Percentiles rank a stretch among this genome's conserved stretches.
phyloP scores from a whole-genome alignment of 2,329 filamentous ascomycete species.

The Cytospora piceicola region DNA sequence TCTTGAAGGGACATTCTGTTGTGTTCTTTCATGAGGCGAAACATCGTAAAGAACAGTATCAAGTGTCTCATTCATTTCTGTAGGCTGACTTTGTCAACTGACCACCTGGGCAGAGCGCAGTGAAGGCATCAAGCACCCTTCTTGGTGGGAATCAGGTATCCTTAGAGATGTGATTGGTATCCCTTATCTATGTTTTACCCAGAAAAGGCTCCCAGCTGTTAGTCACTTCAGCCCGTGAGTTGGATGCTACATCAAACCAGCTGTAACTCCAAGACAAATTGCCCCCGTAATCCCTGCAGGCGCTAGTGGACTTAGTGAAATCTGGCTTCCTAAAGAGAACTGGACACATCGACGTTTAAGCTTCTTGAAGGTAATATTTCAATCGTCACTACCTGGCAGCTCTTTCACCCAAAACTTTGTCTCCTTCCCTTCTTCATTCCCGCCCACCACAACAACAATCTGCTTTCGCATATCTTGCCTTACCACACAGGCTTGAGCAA shows the following conservation, averaged over 20 bases:
- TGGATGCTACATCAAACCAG: not conserved
- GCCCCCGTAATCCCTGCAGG: constrained; percentile 20
- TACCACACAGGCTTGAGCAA: constrained; percentile 27
- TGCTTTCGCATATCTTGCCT: constrained; percentile 20
- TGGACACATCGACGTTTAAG: constrained; percentile 31
- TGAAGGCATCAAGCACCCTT: not conserved
- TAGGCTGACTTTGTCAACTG: not conserved
- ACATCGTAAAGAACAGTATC: not conserved
- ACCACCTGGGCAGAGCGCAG: not conserved
- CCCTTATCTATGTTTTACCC: not conserved
- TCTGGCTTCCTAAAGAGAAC: constrained; percentile 30
- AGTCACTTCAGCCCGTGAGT: not conserved
- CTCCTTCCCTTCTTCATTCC: constrained; percentile 1
- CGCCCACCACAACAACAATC: constrained; percentile 2
- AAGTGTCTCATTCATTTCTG: no score
- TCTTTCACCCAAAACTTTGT: constrained; percentile 16
- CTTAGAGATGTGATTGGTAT: not conserved
- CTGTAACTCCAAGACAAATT: constrained; percentile 20
- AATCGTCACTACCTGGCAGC: constrained; percentile 9
- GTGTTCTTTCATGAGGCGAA: not conserved
- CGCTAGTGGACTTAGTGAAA: constrained; percentile 27
- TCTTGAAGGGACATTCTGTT: not conserved
- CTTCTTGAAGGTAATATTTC: constrained; percentile 30
- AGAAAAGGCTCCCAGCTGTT: not conserved
- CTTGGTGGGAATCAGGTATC: not conserved